phyloP scores from a whole-genome alignment of 805 yeast genomes.

The Spathaspora girioi region DNA sequence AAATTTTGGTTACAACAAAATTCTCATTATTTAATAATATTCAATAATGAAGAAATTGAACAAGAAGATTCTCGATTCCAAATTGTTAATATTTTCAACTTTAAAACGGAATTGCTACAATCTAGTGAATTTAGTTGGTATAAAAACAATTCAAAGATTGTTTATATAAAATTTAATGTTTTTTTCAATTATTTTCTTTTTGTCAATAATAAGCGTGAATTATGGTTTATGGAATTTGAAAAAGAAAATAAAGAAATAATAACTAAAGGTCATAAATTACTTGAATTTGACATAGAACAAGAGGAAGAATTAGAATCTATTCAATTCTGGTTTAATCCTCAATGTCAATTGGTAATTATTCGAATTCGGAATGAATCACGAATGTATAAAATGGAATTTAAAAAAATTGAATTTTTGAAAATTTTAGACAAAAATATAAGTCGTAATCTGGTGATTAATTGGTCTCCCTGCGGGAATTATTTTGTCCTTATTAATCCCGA shows the following conservation, averaged over 20 bases:
- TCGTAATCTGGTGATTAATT: conserved; percentile 10
- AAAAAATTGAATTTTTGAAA: conserved; percentile 10
- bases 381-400: conserved; percentile 7
- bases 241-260: conserved; percentile 6
- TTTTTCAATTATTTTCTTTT: conserved; percentile 25
- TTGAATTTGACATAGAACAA: not conserved
- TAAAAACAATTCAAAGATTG: conserved; percentile 12
- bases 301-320: not conserved
- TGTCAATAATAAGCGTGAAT: conserved; percentile 20
- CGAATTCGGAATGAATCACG: conserved; percentile 8
- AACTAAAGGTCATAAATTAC: conserved; percentile 14
- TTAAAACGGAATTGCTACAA: conserved; percentile 23
- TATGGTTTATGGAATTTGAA: conserved; percentile 20
- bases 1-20: conserved; percentile 36
- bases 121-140: conserved; percentile 30
- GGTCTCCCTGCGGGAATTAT: conserved; percentile 38
- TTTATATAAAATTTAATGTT: conserved; percentile 21
- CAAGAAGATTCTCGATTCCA: conserved; percentile 21
- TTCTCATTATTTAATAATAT: conserved; percentile 35
- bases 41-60: conserved; percentile 15
- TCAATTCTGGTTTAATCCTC: conserved; percentile 20
- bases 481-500: conserved; percentile 17
- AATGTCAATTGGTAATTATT: conserved; percentile 16
- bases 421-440: conserved; percentile 4
- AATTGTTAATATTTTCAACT: conserved; percentile 28